Percentiles rank a stretch among this genome's conserved stretches.
Conservation (phyloP, 2,329 filamentous ascomycete species). For the Neonectria hederae region DNA sequence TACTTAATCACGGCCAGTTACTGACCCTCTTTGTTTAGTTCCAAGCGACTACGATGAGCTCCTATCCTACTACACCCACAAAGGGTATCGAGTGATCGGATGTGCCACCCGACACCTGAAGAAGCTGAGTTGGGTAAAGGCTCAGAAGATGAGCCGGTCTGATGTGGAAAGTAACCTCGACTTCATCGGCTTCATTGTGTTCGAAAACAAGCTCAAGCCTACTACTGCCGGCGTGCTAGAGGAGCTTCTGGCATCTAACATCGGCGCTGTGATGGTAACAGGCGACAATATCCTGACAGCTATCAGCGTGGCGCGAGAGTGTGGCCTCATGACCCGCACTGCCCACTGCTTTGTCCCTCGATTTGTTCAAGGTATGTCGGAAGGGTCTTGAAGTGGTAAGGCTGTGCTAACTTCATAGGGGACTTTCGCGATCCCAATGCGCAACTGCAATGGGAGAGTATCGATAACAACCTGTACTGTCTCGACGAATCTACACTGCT, state of each 20-base stretch:
- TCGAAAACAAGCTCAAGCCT: slow-evolving; percentile 97
- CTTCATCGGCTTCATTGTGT: slow-evolving; percentile 96
- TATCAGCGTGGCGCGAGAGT: slow-evolving; percentile 93
- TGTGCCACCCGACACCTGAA: slow-evolving; percentile 90
- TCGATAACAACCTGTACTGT: slow-evolving; percentile 83
- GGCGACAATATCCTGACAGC: slow-evolving; percentile 98
- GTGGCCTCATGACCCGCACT: slow-evolving; percentile 79
- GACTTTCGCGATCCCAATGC: slow-evolving; percentile 77
- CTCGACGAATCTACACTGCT: slow-evolving; percentile 82
- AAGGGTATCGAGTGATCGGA: slow-evolving; percentile 95
- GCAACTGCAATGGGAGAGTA: slow-evolving; percentile 87
- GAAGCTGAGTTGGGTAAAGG: slow-evolving; percentile 91
- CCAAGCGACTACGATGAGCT: slow-evolving; percentile 91
- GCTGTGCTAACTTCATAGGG: slow-evolving; percentile 54
- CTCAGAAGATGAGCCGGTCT: slow-evolving; percentile 89
- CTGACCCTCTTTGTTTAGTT: slow-evolving; percentile 57
- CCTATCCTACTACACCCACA: slow-evolving; percentile 89
- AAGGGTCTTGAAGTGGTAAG: background rate
- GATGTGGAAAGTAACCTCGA: slow-evolving; percentile 86
- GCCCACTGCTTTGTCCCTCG: slow-evolving; percentile 94
- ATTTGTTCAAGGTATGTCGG: slow-evolving; percentile 73
- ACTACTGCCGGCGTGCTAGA: slow-evolving; percentile 83
- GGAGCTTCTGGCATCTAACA: slow-evolving; percentile 83
- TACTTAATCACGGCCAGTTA: too few species aligned
- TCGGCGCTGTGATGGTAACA: slow-evolving; percentile 94